Evolutionary conservation across 2,329 filamentous ascomycete genomes (phyloP).

Genomic region (Diaporthe citri): DNA sequence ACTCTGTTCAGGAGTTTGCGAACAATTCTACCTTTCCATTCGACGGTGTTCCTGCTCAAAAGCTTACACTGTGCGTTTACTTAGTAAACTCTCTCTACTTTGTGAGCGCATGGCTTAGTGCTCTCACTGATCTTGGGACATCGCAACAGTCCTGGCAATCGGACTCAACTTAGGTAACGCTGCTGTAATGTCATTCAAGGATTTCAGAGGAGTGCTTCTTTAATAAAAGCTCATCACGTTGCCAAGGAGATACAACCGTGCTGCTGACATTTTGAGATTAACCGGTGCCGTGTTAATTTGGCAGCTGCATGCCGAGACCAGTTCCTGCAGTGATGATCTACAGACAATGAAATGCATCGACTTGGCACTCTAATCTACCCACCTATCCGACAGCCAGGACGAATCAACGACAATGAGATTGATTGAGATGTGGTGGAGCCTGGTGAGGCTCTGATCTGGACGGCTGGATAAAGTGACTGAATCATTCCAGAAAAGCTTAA

Average conservation of each 20-base stretch:
- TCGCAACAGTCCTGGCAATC: not conserved
- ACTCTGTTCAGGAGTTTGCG: no score
- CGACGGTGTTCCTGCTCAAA: no score
- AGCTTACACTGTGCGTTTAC: no score
- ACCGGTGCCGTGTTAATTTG: not conserved
- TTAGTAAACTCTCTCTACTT: no score
- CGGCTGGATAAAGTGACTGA: not conserved
- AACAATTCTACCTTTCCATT: no score
- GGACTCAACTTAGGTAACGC: not conserved
- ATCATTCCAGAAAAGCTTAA: conserved; percentile 12
- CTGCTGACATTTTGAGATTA: not conserved
- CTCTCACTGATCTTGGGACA: not conserved
- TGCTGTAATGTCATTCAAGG: not conserved
- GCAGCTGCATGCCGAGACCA: not conserved
- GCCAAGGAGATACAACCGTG: not conserved
- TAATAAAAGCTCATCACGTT: not conserved
- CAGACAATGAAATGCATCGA: not conserved
- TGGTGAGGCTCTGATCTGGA: not conserved
- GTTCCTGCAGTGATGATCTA: not conserved
- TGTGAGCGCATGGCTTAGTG: accelerated
- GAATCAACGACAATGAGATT: no score
- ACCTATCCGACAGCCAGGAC: not conserved
- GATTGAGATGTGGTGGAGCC: not conserved
- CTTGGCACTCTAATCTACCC: not conserved
- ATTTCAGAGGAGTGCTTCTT: accelerated